Percentiles rank a stretch among this genome's conserved stretches.
Conservation (phyloP, 805 yeast genomes). For the Saturnispora dispora region DNA sequence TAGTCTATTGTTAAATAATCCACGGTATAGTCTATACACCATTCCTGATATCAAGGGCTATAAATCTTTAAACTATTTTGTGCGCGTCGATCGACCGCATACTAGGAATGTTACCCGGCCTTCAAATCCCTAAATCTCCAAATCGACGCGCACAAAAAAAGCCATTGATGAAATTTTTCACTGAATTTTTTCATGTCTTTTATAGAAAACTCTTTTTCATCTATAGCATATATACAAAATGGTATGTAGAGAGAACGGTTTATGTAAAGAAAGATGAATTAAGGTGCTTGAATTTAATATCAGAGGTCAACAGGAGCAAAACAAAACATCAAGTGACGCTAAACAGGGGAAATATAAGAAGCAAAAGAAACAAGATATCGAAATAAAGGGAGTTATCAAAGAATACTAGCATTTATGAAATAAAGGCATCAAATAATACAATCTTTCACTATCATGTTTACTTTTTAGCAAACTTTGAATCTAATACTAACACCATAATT, state of each 20-base stretch:
- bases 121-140: background rate
- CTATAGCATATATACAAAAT: constrained; percentile 12
- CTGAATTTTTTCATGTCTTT: constrained; percentile 3
- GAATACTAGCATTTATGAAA: too few species aligned
- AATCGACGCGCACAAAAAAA: constrained; percentile 1
- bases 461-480: too few species aligned
- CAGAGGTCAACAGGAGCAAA: too few species aligned
- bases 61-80: background rate
- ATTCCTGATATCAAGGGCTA: background rate
- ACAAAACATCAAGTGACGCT: too few species aligned
- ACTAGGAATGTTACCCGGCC: background rate
- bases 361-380: too few species aligned
- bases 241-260: constrained; percentile 11
- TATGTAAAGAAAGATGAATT: background rate
- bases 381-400: too few species aligned
- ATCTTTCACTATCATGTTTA: too few species aligned
- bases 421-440: too few species aligned
- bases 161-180: background rate
- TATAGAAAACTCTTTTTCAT: background rate
- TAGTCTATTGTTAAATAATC: background rate
- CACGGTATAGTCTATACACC: too few species aligned
- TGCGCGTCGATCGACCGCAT: background rate
- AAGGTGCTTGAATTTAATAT: background rate
- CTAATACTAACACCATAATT: constrained; percentile 2
- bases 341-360: too few species aligned